A percentile compares a stretch with the other conserved stretches of the same genome.
Evolutionary conservation across 2,329 filamentous ascomycete species (phyloP).

Genomic region (Botrytis elliptica): DNA sequence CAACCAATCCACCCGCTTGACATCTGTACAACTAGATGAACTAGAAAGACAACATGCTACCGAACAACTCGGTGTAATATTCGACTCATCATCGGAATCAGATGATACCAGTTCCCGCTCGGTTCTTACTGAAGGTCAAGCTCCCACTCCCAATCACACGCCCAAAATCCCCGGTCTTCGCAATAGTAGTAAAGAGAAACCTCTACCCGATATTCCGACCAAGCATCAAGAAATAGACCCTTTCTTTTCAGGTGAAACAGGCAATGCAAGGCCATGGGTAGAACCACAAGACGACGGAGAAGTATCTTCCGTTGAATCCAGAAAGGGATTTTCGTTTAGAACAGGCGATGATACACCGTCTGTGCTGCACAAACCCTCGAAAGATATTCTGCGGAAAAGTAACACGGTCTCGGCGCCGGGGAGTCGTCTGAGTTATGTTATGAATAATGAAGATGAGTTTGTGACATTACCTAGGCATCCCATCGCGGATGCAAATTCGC

Average conservation of each 20-base stretch:
- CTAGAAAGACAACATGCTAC: conserved; percentile 22
- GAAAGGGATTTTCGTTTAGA: conserved; percentile 32
- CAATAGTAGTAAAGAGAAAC: conserved; percentile 23
- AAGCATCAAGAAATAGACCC: background rate
- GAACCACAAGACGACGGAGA: background rate
- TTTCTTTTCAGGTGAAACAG: background rate
- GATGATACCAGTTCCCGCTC: conserved; percentile 23
- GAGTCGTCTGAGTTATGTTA: conserved; percentile 11
- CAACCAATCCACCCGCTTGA: background rate
- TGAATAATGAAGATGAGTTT: conserved; percentile 16
- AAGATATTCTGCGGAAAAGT: background rate
- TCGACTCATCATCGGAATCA: conserved; percentile 28
- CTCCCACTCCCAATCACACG: background rate
- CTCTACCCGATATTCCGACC: conserved; percentile 26
- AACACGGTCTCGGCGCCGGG: background rate
- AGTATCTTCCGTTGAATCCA: background rate
- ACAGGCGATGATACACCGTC: conserved; percentile 31
- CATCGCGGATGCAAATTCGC: background rate
- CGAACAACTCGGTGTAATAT: conserved; percentile 23
- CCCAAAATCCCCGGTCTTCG: no score
- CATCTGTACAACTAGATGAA: conserved; percentile 22
- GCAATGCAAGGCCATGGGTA: background rate
- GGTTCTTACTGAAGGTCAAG: background rate
- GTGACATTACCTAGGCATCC: background rate
- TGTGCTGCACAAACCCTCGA: background rate